Conservation (phyloP, 805 yeast species). For the Ogataea neopini region DNA sequence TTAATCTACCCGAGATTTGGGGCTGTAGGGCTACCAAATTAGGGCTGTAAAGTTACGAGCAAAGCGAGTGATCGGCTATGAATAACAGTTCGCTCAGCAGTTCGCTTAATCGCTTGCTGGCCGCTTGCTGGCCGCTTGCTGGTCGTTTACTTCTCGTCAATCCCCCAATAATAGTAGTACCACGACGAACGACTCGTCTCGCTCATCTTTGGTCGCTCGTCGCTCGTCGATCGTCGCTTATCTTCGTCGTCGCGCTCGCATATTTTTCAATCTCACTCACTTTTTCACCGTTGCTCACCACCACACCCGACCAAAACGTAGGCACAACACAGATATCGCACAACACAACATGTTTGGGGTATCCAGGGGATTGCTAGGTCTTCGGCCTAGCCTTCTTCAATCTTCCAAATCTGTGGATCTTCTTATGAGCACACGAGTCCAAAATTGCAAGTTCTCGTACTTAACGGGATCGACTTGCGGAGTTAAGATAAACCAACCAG, state of each 20-base stretch:
- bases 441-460: not conserved
- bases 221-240: not conserved
- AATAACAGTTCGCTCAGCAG: no score
- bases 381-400: not conserved
- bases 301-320: not conserved
- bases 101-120: no score
- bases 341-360: not conserved
- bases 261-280: not conserved
- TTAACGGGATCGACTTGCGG: not conserved
- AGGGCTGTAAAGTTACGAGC: not conserved
- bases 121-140: not conserved
- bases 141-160: no score
- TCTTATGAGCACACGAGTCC: not conserved
- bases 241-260: no score
- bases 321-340: not conserved
- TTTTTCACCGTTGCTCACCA: not conserved
- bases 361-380: constrained; percentile 3
- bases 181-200: not conserved
- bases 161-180: no score
- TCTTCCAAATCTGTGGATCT: no score
- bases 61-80: not conserved
- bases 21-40: no score
- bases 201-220: not conserved
- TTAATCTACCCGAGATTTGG: no score
- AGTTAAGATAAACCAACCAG: no score